A percentile compares a stretch with the other conserved stretches of the same genome.
Conservation (phyloP, 495 filamentous ascomycete species). For the Hypomontagnella monticulosa region DNA sequence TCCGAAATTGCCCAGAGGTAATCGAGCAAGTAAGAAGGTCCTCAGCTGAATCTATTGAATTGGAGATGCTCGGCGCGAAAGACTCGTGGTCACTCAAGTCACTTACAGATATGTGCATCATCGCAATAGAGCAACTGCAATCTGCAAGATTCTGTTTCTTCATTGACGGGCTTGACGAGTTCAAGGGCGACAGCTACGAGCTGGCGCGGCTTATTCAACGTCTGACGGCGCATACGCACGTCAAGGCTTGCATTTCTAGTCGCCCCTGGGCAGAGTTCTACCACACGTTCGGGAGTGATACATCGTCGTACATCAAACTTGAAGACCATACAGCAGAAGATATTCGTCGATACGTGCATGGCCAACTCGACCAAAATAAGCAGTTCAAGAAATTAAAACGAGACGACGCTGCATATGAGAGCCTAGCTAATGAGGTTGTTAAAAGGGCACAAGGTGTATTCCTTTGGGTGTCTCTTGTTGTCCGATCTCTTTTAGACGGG, state of each 20-base stretch:
- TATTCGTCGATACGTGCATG: slow-evolving; percentile 26
- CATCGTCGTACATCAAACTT: slow-evolving; percentile 18
- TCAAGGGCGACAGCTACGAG: slow-evolving; percentile 34
- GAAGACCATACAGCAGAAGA: slow-evolving; percentile 46
- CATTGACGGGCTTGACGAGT: slow-evolving; percentile 62
- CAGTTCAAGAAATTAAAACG: neutral
- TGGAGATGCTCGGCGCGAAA: no score
- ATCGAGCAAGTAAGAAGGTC: neutral
- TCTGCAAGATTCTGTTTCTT: slow-evolving; percentile 55
- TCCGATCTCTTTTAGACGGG: neutral
- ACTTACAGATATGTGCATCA: neutral
- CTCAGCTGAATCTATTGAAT: no score
- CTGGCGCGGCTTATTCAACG: slow-evolving; percentile 27
- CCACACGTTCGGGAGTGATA: slow-evolving; percentile 45
- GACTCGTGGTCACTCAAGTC: no score
- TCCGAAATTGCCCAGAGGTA: slow-evolving; percentile 38
- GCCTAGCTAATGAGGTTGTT: neutral
- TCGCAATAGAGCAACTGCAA: neutral
- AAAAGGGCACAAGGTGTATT: neutral
- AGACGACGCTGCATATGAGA: neutral
- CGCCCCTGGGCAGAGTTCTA: slow-evolving; percentile 59
- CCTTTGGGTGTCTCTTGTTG: neutral
- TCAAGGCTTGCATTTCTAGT: slow-evolving; percentile 63
- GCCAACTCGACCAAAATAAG: neutral
- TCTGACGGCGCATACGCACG: slow-evolving; percentile 23